phyloP scores from a whole-genome alignment of 2,329 filamentous ascomycete genomes.

The Drechslera avenae region DNA sequence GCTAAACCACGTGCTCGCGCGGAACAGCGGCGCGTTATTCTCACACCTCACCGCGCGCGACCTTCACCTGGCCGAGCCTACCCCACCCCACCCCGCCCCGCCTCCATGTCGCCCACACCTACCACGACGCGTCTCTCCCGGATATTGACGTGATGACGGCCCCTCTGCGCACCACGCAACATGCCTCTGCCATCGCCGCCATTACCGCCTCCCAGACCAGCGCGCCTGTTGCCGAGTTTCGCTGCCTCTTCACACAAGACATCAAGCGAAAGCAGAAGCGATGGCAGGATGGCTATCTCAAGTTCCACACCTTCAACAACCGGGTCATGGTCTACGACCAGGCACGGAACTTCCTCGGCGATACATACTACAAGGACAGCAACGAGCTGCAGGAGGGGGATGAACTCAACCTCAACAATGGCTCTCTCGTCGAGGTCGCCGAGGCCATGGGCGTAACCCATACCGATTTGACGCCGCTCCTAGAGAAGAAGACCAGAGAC shows the following conservation, averaged over 20 bases:
- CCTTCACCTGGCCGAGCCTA: not conserved
- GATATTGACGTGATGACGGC: slow-evolving; percentile 32
- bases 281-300: slow-evolving; percentile 90
- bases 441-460: slow-evolving; percentile 74
- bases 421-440: slow-evolving; percentile 78
- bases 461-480: slow-evolving; percentile 76
- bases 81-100: slow-evolving; percentile 1
- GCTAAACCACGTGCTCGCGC: slow-evolving; percentile 20
- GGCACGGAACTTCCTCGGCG: slow-evolving; percentile 78
- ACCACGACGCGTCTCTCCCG: slow-evolving; percentile 15
- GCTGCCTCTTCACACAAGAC: slow-evolving; percentile 87
- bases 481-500: slow-evolving; percentile 68
- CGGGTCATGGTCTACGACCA: slow-evolving; percentile 90
- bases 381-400: slow-evolving; percentile 78
- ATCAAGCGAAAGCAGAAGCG: slow-evolving; percentile 84
- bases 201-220: slow-evolving; percentile 64
- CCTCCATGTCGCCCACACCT: slow-evolving; percentile 8
- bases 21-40: slow-evolving; percentile 17
- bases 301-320: slow-evolving; percentile 89
- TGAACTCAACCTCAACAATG: slow-evolving; percentile 77
- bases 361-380: slow-evolving; percentile 77
- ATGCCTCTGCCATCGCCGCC: slow-evolving; percentile 23
- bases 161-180: slow-evolving; percentile 27
- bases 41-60: slow-evolving; percentile 4
- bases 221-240: slow-evolving; percentile 78